These are phyloP conservation scores for Diophrys sp. DNA, from an alignment of 73 alveolate species.

Conservation along the genomic window DNA sequence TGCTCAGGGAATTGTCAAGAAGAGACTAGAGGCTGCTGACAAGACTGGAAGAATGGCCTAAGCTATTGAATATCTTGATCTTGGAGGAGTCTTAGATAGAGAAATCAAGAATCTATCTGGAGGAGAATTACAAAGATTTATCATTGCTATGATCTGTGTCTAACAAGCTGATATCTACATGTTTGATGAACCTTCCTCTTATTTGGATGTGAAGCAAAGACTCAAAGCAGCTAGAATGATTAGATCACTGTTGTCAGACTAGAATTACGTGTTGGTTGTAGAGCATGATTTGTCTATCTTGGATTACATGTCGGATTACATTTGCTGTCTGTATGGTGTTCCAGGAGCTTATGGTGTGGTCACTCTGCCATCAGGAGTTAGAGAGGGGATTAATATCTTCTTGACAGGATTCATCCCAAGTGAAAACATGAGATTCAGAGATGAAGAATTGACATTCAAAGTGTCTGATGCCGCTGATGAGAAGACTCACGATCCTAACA, in stretches of 20 bases:
- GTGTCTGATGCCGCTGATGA: conserved; percentile 61
- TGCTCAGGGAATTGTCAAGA: conserved; percentile 84
- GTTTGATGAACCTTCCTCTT: conserved; percentile 99
- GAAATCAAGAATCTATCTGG: conserved; percentile 94
- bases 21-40: conserved; percentile 79
- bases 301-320: conserved; percentile 97
- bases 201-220: conserved; percentile 96
- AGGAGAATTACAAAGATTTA: conserved; percentile 98
- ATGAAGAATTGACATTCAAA: conserved; percentile 89
- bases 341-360: conserved; percentile 99
- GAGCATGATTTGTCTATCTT: conserved; percentile 97
- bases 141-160: conserved; percentile 94
- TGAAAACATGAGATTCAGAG: conserved; percentile 99
- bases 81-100: conserved; percentile 89
- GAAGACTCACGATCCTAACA: conserved; percentile 60
- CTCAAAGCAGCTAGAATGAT: conserved; percentile 93
- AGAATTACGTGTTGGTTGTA: conserved; percentile 89
- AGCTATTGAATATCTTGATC: conserved; percentile 62
- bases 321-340: conserved; percentile 98
- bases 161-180: conserved; percentile 95
- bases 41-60: conserved; percentile 62
- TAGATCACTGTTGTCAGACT: conserved; percentile 75
- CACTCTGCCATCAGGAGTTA: conserved; percentile 99
- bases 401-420: conserved; percentile 98
- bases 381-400: conserved; percentile 99